phyloP scores from a whole-genome alignment of 805 yeast species.

The Kodamaea lidongshanica region DNA sequence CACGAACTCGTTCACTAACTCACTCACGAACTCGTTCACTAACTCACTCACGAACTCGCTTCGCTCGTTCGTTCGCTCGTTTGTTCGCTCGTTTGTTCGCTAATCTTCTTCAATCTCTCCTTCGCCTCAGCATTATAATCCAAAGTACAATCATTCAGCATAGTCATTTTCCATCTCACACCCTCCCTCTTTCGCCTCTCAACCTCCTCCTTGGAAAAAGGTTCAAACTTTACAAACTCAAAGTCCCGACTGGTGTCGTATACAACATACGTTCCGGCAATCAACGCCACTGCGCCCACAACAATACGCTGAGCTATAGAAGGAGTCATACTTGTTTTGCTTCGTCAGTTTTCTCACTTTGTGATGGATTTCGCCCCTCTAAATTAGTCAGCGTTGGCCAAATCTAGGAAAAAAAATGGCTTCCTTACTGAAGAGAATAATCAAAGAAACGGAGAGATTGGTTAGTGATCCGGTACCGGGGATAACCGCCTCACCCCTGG shows the following conservation, averaged over 20 bases:
- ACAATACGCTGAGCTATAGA: slow-evolving; percentile 28
- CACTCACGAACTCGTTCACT: too few relatives aligned
- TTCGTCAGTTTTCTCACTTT: slow-evolving; percentile 2
- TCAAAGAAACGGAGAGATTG: slow-evolving; percentile 91
- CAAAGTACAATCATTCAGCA: slow-evolving; percentile 31
- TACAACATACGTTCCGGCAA: slow-evolving; percentile 30
- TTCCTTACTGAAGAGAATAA: slow-evolving; percentile 81
- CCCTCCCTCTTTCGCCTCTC: slow-evolving; percentile 30
- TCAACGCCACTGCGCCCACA: slow-evolving; percentile 32
- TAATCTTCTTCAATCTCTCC: slow-evolving; percentile 21
- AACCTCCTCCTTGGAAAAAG: slow-evolving; percentile 34
- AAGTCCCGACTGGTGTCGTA: slow-evolving; percentile 34
- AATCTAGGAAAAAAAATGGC: slow-evolving; percentile 33
- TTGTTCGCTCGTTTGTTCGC: slow-evolving; percentile 21
- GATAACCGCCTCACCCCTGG: slow-evolving; percentile 87
- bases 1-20: too few relatives aligned
- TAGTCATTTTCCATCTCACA: slow-evolving; percentile 26
- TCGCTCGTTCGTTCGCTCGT: too few relatives aligned
- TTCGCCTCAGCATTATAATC: slow-evolving; percentile 41
- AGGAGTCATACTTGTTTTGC: slow-evolving; percentile 16
- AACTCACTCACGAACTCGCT: too few relatives aligned
- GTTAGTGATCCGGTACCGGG: slow-evolving; percentile 96
- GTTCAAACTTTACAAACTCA: slow-evolving; percentile 33
- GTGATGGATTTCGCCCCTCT: slow-evolving; percentile 1
- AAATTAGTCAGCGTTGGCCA: background rate